Conservation (phyloP, 2,329 filamentous ascomycete genomes). For the Stenocarpella maydis region DNA sequence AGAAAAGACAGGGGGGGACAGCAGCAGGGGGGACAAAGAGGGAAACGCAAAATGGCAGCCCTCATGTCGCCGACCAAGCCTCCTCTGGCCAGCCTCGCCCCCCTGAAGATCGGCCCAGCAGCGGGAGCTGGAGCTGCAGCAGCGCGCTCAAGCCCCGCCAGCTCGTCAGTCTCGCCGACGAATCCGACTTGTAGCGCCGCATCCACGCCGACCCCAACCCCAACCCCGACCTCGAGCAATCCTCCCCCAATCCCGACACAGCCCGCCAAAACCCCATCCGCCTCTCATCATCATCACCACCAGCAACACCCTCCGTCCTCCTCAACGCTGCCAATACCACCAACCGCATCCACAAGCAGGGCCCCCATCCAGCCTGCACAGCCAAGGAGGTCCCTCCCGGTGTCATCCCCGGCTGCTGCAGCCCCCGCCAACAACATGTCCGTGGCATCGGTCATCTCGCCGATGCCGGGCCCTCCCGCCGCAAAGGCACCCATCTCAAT, state of each 20-base stretch:
- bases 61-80: constrained; percentile 22
- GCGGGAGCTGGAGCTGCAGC: neutral
- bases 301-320: neutral
- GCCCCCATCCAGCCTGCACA: constrained; percentile 32
- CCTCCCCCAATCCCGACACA: constrained; percentile 14
- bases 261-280: constrained; percentile 24
- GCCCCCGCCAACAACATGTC: constrained; percentile 51
- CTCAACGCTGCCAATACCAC: neutral
- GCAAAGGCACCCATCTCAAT: constrained; percentile 61
- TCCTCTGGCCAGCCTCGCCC: constrained; percentile 25
- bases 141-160: neutral
- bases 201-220: constrained; percentile 34
- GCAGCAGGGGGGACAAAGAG: neutral
- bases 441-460: constrained; percentile 58
- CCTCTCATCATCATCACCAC: constrained; percentile 17
- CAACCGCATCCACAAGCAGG: too few species aligned
- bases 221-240: constrained; percentile 16
- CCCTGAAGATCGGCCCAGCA: constrained; percentile 31
- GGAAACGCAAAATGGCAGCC: neutral
- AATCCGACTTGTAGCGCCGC: constrained; percentile 32
- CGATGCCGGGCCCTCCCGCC: constrained; percentile 49
- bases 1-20: neutral
- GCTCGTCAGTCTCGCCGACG: constrained; percentile 25
- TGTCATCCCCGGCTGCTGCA: constrained; percentile 24
- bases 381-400: constrained; percentile 33